Percentiles rank a stretch among this genome's conserved stretches.
These are phyloP conservation scores for Hygrocybe punicea DNA, from an alignment of 768 basidiomycete genomes.

Conservation along the genomic window DNA sequence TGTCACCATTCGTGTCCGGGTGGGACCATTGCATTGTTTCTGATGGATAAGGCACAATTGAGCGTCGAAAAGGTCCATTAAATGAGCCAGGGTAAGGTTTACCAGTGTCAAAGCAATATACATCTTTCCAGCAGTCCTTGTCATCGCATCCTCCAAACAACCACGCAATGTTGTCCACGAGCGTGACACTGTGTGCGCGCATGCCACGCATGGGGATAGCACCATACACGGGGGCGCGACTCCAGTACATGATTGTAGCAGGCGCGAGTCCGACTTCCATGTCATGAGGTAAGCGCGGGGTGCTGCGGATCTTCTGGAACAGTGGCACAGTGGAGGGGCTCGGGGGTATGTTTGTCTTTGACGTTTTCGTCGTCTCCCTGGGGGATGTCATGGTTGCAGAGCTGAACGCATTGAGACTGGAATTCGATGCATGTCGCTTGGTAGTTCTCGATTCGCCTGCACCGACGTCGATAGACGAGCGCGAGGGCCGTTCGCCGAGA, in stretches of 20 bases:
- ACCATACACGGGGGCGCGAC: constrained; percentile 76
- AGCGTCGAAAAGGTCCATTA: not conserved
- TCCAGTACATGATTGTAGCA: constrained; percentile 83
- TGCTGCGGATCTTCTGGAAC: constrained; percentile 36
- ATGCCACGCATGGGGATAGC: constrained; percentile 60
- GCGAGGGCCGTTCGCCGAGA: constrained; percentile 1
- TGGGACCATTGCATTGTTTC: constrained; percentile 90
- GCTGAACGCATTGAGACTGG: not conserved
- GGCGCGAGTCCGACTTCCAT: constrained; percentile 59
- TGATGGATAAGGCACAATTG: constrained; percentile 24
- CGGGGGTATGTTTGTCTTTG: not conserved
- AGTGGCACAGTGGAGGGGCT: not conserved
- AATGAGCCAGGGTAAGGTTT: constrained; percentile 10
- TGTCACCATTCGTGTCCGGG: constrained; percentile 71
- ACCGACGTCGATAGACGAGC: not conserved
- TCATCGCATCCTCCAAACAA: constrained; percentile 88
- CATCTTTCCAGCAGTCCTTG: constrained; percentile 65
- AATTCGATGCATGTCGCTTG: no score
- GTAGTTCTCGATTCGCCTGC: no score
- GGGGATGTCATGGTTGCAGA: not conserved
- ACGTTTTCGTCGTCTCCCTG: not conserved
- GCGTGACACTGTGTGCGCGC: constrained; percentile 79
- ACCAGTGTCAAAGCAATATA: constrained; percentile 87
- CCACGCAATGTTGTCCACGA: constrained; percentile 83
- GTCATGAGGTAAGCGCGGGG: constrained; percentile 60